A percentile compares a stretch with the other conserved stretches of the same genome.
These are phyloP conservation scores for Cordyceps javanica DNA, from an alignment of 2,329 filamentous ascomycete species.

Conservation along the genomic window DNA sequence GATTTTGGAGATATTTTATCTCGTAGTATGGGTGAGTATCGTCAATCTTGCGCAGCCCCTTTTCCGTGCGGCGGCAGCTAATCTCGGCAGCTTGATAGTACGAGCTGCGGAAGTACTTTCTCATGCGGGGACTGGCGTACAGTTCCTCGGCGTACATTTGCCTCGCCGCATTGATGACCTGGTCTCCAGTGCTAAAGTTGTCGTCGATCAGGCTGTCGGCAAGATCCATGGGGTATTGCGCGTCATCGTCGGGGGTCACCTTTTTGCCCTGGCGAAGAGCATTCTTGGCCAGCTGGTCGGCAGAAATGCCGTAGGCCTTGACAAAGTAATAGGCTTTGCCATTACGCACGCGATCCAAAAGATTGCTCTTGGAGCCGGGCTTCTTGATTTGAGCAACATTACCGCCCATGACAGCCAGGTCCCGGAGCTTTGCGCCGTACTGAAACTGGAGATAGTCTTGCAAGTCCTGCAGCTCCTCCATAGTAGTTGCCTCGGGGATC, in stretches of 20 bases:
- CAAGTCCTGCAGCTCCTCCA: conserved; percentile 93
- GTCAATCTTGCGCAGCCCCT: conserved; percentile 87
- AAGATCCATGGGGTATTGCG: conserved; percentile 74
- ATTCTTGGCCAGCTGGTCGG: conserved; percentile 84
- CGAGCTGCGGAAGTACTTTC: conserved; percentile 74
- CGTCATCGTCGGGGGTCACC: conserved; percentile 77
- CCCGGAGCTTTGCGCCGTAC: conserved; percentile 77
- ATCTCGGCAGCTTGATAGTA: conserved; percentile 82
- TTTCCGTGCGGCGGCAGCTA: conserved; percentile 86
- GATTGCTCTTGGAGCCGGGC: conserved; percentile 72
- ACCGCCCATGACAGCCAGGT: conserved; percentile 60
- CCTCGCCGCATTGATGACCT: conserved; percentile 73
- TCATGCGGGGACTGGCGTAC: conserved; percentile 78
- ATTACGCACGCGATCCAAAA: conserved; percentile 79
- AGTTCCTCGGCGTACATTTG: conserved; percentile 89
- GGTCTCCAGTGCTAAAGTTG: conserved; percentile 68
- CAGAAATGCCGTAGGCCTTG: conserved; percentile 80
- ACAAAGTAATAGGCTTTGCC: conserved; percentile 77
- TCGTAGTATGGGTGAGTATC: conserved; percentile 96
- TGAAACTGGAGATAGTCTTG: conserved; percentile 97
- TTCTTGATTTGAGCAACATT: conserved; percentile 65
- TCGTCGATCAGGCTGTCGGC: conserved; percentile 71
- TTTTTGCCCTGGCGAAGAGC: conserved; percentile 71
- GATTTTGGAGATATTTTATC: conserved; percentile 91
- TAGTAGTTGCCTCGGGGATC: conserved; percentile 70